Base-by-base conservation (phyloP, 1,139 yeast species). In the Protomyces pachydermus region DNA sequence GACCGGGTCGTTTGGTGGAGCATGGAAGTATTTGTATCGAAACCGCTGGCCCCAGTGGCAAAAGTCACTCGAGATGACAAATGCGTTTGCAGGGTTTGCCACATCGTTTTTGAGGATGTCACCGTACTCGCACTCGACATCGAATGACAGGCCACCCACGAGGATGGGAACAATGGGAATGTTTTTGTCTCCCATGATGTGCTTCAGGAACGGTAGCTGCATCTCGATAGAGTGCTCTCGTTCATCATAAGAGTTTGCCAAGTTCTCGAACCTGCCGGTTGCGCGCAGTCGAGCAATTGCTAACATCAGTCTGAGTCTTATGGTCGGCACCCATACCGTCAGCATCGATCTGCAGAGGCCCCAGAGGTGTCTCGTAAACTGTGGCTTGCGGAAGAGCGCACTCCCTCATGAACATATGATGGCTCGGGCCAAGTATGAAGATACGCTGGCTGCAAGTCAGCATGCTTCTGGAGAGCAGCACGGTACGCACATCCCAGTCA, bases 221-320 rank as follows among this genome's bases (percentile, higher is more conserved):
- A 95, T 88, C 72, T 95, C 98, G 72, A 93, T 84, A 58, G 95
- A 87, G 74, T 93, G 99, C 74, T 95, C 99, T 37, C 87, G 88
- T 66, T 85, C 84, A 73, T 95, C 99, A 10, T 80, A 80, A 0
- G 78, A 81, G 1, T 74, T 69, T 53, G 80, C 76, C 95, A 93
- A 87, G 60, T 72, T 74, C 65, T 78, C 77, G 72, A 88, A 86
- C 9, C 80, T 68, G 2, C 76, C 75, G 3, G 75, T 71, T 2
- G 67, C 60, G 2, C 69, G 72, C 64, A 87, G 73, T 25, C 75
- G 71, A 1, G 74, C 69, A 20, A 78, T 76, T 1, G 78, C 72
- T 66, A 28, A 2, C 9, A n/a, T 54, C n/a, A 28, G 16, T 25
- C 8, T 69, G 66, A 4, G 51, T 35, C 3, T 35, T 18, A 14